Evolutionary conservation across 805 yeast species (phyloP), one percentile per base, ranked within the genome.

Genomic region (Saccharomyces eubayanus): DNA sequence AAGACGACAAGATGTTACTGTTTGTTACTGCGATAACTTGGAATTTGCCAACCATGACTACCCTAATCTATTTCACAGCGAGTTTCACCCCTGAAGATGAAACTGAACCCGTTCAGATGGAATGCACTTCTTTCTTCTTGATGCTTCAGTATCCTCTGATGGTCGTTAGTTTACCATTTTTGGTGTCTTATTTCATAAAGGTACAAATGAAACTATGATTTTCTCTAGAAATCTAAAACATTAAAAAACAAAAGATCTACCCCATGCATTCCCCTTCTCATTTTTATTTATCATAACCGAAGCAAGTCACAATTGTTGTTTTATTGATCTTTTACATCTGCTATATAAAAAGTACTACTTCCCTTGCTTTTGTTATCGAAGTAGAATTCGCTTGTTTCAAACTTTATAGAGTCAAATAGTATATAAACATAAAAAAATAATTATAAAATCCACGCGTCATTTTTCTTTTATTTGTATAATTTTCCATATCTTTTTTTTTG

Each of bases 31-130:
- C 85, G 8, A 75, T 91, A 43, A 81, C 82, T 46, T 87, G 87
- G 71, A 90, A 90, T 0, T 73, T 90, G 30, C 98, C 99, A 0
- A 85, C 89, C 49, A 96, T 97, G 50, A 94, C 98, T 0, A 80
- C 94, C 0, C 77, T 90, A 61, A 84, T 92, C 47, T 94, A 91
- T 67, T 75, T 92, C 54, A 90, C 97, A 1, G 94, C 96, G 3
- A 83, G 88, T 65, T 87, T 82, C 69, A 83, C 91, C 0, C 94
- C 92, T n/a, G 82, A 83, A 2, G 75, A 72, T 21, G 71, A 71
- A 10, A 53, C 53, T n/a, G 74, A 72, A 6, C 74, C 75, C 48
- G 55, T 66, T 5, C 79, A 90, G 68, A 83, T 92, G 84, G 96
- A 92, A 66, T 87, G 95, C 66, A 75, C 89, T 51, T 94, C 97